These are phyloP conservation scores for Lizonia empirigonia DNA, from an alignment of 2,329 filamentous ascomycete genomes.

Conservation along the genomic window DNA sequence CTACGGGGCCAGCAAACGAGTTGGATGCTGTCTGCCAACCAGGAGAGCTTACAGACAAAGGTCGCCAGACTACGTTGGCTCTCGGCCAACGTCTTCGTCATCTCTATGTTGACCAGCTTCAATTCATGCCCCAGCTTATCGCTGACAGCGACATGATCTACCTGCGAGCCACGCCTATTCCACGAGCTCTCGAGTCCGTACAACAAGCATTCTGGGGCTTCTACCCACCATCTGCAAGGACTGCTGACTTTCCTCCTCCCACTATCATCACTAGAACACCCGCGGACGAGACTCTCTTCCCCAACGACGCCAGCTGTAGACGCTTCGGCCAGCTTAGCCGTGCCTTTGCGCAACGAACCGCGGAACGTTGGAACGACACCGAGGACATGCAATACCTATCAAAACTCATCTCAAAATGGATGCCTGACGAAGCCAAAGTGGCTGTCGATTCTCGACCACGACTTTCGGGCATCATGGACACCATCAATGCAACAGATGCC, in stretches of 20 bases:
- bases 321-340: slow-evolving; percentile 55
- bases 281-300: slow-evolving; percentile 57
- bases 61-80: slow-evolving; percentile 56
- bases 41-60: slow-evolving; percentile 58
- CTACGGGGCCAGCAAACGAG: slow-evolving; percentile 69
- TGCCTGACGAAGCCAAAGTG: slow-evolving; percentile 72
- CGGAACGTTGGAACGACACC: slow-evolving; percentile 59
- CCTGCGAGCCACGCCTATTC: slow-evolving; percentile 56
- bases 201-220: slow-evolving; percentile 58
- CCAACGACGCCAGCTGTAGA: slow-evolving; percentile 56
- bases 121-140: slow-evolving; percentile 55
- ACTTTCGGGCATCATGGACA: slow-evolving; percentile 91
- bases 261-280: slow-evolving; percentile 54
- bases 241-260: slow-evolving; percentile 51
- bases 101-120: slow-evolving; percentile 57
- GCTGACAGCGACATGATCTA: slow-evolving; percentile 52
- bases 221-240: slow-evolving; percentile 52
- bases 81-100: slow-evolving; percentile 55
- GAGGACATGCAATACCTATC: slow-evolving; percentile 85
- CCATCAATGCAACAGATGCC: slow-evolving; percentile 84
- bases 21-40: slow-evolving; percentile 73
- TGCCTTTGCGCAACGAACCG: slow-evolving; percentile 55
- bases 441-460: slow-evolving; percentile 84
- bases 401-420: slow-evolving; percentile 78
- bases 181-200: slow-evolving; percentile 56